phyloP scores from a whole-genome alignment of 2,329 filamentous ascomycete species.

The Colletotrichum zoysiae region DNA sequence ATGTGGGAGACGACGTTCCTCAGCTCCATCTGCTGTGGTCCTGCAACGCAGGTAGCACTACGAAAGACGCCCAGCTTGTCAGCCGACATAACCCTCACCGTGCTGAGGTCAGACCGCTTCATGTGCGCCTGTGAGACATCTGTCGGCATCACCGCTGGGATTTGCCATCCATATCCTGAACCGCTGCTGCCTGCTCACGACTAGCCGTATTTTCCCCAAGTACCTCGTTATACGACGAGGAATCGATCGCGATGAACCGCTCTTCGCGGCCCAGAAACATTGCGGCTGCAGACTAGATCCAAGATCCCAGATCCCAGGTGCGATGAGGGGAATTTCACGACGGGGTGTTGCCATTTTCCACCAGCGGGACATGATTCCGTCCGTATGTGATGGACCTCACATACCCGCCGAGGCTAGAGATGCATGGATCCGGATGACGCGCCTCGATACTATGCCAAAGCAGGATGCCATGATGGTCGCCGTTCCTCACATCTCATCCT shows the following conservation, averaged over 20 bases:
- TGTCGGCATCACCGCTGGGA: slow-evolving; percentile 12
- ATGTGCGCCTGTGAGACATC: slow-evolving; percentile 29
- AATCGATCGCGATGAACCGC: slow-evolving; percentile 17
- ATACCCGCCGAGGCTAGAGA: slow-evolving; percentile 43
- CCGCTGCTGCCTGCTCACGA: slow-evolving; percentile 15
- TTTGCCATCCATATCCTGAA: neutral
- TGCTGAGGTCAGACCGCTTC: slow-evolving; percentile 40
- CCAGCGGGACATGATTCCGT: slow-evolving; percentile 21
- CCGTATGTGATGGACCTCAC: slow-evolving; percentile 42
- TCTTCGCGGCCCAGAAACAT: slow-evolving; percentile 17
- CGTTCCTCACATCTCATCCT: slow-evolving; percentile 8
- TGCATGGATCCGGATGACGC: slow-evolving; percentile 42
- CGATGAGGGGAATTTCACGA: slow-evolving; percentile 15
- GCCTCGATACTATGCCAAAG: slow-evolving; percentile 32
- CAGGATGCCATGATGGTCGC: slow-evolving; percentile 6
- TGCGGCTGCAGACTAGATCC: slow-evolving; percentile 25
- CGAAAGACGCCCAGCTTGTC: slow-evolving; percentile 18
- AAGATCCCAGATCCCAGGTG: slow-evolving; percentile 29
- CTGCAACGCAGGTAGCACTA: slow-evolving; percentile 13
- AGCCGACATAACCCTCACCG: slow-evolving; percentile 23
- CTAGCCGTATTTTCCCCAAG: neutral
- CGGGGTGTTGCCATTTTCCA: slow-evolving; percentile 11
- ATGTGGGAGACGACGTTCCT: neutral
- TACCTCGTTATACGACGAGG: neutral
- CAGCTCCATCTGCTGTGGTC: neutral